Base-by-base conservation (phyloP, 305 asterid genomes). In the Fraxinus ornus region DNA sequence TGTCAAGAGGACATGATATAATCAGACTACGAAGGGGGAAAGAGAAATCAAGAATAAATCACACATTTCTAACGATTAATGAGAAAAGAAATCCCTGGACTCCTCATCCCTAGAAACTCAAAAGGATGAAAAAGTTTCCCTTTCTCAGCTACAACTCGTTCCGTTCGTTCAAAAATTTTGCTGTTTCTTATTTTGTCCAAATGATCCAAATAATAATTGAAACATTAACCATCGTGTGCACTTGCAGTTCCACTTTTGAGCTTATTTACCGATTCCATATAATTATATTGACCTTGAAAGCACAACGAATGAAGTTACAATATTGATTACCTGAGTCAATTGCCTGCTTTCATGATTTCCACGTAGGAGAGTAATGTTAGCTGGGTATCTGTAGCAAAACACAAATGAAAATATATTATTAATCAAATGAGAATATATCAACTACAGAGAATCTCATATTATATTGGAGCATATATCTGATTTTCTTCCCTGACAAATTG, bases 261-360 rank as follows among this genome's bases (percentile, higher is more conserved):
- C 77, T 80, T 24, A 64, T 49, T 71, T 26, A 66, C 24, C 19
- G 44, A 22, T 76, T 44, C 30, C 49, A 62, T 55, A 64, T 60
- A 62, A 75, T 72, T 35, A 77, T 57, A 68, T 8, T 15, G 80
- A 36, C 68, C 19, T 62, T 4, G 52, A 2, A 78, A 77, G 26
- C 60, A 85, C 81, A 70, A 78, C 0, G 22, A 32, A 49, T 49
- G 33, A 76, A 37, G 62, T 60, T 52, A 80, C 24, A 49, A 73
- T 13, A 82, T 78, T 49, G 35, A 28, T 86, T 86, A 96, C 99
- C 97, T 96, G 99, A 24, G 98, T 94, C 79, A 96, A 85, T 83
- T 96, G 98, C 90, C 98, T 88, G 93, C 99, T 96, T 84, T 96
- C 98, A 75, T 96, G 98, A 89, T 96, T 96, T 83, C 99, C 99